Conservation (phyloP, 2,329 filamentous ascomycete species). For the Endoconidiophora polonica region DNA sequence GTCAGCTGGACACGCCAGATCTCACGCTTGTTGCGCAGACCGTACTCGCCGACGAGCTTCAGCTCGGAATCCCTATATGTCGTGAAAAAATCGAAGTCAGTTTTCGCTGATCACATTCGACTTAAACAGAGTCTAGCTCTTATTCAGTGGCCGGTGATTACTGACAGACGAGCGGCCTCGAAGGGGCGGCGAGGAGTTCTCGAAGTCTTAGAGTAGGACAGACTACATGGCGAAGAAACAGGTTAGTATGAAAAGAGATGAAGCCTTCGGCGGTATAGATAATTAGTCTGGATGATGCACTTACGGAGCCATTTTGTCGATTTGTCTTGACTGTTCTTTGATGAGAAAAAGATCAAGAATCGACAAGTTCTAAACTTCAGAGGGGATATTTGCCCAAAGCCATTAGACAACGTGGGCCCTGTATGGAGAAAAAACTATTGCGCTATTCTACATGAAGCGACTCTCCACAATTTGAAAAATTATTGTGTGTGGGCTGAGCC, state of each 20-base stretch:
- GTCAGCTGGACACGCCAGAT: slow-evolving; percentile 99
- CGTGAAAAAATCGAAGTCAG: slow-evolving; percentile 36
- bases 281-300: slow-evolving; percentile 13
- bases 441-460: too few relatives aligned
- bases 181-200: slow-evolving; percentile 97
- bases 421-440: neutral
- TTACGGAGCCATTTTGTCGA: slow-evolving; percentile 29
- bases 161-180: slow-evolving; percentile 99
- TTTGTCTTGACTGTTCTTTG: slow-evolving; percentile 15
- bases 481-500: slow-evolving; percentile 13
- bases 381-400: slow-evolving; percentile 2
- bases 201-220: slow-evolving; percentile 91
- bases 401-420: neutral
- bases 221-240: slow-evolving; percentile 14
- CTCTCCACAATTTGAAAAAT: neutral
- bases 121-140: slow-evolving; percentile 95
- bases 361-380: slow-evolving; percentile 9
- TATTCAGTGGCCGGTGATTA: slow-evolving; percentile 90
- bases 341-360: slow-evolving; percentile 13
- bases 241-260: slow-evolving; percentile 12
- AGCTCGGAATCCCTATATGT: slow-evolving; percentile 83
- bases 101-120: slow-evolving; percentile 58
- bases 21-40: slow-evolving; percentile 99
- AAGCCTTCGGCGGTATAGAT: neutral
- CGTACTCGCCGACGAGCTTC: slow-evolving; percentile 99